Evolutionary conservation across 202 grass and related monocot species (phyloP), one percentile per base, ranked within the genome.

Genomic region (Saccharum hybrid): DNA sequence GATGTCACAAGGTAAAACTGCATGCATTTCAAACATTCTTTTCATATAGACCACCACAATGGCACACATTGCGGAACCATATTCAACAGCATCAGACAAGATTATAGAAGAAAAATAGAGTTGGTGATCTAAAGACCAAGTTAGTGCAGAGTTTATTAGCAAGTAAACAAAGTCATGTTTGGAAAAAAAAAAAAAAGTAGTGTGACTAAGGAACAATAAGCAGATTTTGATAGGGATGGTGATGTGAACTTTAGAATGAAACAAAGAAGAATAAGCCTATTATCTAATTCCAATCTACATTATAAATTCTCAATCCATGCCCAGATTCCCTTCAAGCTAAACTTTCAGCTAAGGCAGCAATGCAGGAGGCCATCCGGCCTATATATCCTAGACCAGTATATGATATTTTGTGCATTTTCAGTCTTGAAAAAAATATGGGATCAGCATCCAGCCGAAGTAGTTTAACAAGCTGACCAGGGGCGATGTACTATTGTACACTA

Each of bases 371-470:
- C 39, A 70, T 13, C 66, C 5, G 4, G 21, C 67, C 67, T 45
- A 71, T 71, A 71, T 43, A 45, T 11, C 38, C 19, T 9, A 43
- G 39, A 13, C 39, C 11, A 26, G n/a, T 69, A 56, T 57, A 71
- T 71, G 40, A 45, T 19, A 38, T 51, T 36, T 63, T 72, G 46
- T 62, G 46, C 83, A 78, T 63, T 85, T 40, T 82, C 23, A 48
- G 5, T 14, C 38, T 78, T 28, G 43, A 52, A 57, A 77, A 45
- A 68, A 57, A 59, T 62, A 15, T 0, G 0, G 0, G 14, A 8
- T 31, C 48, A 85, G 77, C 45, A 71, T 45, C 66, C 75, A 72
- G 63, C 68, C 31, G 15, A 79, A 28, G 31, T 63, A 72, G 56
- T 68, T 70, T 79, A 77, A 84, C 64, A 84, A 30, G 38, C 42